phyloP scores from a whole-genome alignment of 2,329 filamentous ascomycete genomes.

The Aotearoamyces nothofagi region DNA sequence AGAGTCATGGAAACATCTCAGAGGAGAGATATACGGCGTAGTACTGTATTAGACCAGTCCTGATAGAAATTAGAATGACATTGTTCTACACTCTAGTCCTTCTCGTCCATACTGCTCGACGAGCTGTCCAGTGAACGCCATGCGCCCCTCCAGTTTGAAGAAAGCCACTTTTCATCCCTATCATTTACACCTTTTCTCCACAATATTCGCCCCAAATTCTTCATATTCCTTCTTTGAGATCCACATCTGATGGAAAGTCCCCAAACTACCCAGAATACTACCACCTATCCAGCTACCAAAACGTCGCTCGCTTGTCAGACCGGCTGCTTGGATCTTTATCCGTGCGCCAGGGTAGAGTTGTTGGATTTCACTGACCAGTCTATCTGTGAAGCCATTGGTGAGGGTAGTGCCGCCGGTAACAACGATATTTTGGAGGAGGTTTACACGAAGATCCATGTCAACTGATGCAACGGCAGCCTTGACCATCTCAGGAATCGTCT shows the following conservation, averaged over 20 bases:
- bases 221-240: constrained; percentile 96
- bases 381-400: constrained; percentile 82
- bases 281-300: constrained; percentile 95
- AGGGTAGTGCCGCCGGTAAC: constrained; percentile 81
- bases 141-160: too few relatives aligned
- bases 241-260: constrained; percentile 99
- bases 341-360: constrained; percentile 70
- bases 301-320: constrained; percentile 73
- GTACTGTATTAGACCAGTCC: too few relatives aligned
- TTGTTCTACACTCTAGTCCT: too few relatives aligned
- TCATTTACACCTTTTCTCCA: constrained; percentile 93
- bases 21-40: too few relatives aligned
- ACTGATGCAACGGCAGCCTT: constrained; percentile 62
- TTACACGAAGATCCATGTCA: constrained; percentile 76
- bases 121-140: too few relatives aligned
- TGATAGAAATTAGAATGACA: too few relatives aligned
- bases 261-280: constrained; percentile 86
- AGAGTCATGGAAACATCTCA: too few relatives aligned
- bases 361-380: constrained; percentile 72
- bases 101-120: too few relatives aligned
- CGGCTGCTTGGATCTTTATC: constrained; percentile 78
- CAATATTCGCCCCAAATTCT: constrained; percentile 78
- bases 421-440: constrained; percentile 77
- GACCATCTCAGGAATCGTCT: constrained; percentile 75
- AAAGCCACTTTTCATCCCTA: too few relatives aligned